phyloP scores from a whole-genome alignment of 2,329 filamentous ascomycete genomes.

The Colletotrichum truncatum region DNA sequence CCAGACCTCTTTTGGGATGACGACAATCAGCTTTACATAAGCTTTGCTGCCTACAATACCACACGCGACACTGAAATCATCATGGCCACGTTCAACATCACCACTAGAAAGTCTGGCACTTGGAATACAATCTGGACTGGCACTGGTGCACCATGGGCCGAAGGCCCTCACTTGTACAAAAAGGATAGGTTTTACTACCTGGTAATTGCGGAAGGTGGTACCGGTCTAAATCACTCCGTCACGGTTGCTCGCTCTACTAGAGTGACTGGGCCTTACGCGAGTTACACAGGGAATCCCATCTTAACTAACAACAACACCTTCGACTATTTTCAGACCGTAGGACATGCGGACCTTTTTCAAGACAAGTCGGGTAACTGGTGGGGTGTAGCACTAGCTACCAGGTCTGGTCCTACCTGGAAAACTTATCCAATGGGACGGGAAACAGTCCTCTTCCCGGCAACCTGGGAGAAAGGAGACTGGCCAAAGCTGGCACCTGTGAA shows the following conservation, averaged over 20 bases:
- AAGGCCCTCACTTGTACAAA: constrained; percentile 58
- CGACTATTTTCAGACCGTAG: constrained; percentile 59
- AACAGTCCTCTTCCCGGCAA: constrained; percentile 52
- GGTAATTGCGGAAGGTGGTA: constrained; percentile 57
- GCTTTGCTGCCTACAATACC: neutral
- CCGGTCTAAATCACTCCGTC: constrained; percentile 57
- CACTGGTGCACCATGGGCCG: constrained; percentile 50
- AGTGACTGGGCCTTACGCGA: constrained; percentile 69
- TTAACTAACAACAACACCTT: constrained; percentile 54
- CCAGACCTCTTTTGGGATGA: constrained; percentile 64
- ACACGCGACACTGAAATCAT: neutral
- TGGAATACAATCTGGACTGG: no score
- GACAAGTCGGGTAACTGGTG: constrained; percentile 60
- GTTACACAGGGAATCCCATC: constrained; percentile 65
- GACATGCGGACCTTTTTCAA: constrained; percentile 63
- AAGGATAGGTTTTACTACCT: constrained; percentile 54
- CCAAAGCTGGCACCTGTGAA: constrained; percentile 39
- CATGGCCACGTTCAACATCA: constrained; percentile 34
- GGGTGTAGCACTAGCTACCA: constrained; percentile 60
- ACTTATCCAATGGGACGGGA: constrained; percentile 64
- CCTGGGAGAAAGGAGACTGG: constrained; percentile 46
- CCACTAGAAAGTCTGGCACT: constrained; percentile 45
- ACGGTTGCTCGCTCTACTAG: constrained; percentile 62
- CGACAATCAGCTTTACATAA: constrained; percentile 61
- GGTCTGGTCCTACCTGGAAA: constrained; percentile 55